Evolutionary conservation across 177 flowering plant genomes (phyloP).

Genomic region (Telopea speciosissima): DNA sequence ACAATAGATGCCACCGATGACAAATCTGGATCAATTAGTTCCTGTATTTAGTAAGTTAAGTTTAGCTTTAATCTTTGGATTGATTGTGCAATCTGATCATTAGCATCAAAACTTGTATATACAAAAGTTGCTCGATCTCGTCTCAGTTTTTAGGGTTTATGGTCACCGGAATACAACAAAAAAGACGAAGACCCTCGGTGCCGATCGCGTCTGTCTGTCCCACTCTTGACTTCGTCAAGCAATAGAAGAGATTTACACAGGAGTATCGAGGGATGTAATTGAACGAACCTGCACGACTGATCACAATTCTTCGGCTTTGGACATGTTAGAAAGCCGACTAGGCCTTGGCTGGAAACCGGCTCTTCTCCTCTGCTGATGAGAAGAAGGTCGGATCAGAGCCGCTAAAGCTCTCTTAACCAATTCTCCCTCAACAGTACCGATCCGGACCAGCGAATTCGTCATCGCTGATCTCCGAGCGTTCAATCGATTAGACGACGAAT

Average conservation of each 20-base stretch:
- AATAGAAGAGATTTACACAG: constrained; percentile 1
- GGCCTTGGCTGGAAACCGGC: constrained; percentile 47
- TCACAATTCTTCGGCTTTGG: constrained; percentile 28
- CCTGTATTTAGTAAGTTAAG: not conserved
- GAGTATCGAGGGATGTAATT: not conserved
- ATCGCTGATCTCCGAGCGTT: constrained; percentile 42
- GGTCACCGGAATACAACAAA: not conserved
- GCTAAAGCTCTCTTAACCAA: constrained; percentile 54
- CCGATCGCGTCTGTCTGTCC: not conserved
- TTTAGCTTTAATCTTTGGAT: not conserved
- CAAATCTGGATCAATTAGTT: not conserved
- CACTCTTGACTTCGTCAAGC: too few relatives aligned
- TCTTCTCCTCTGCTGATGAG: constrained; percentile 49
- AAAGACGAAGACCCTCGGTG: not conserved
- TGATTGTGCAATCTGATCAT: not conserved
- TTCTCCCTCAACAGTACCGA: constrained; percentile 75
- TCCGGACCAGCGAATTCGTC: constrained; percentile 71
- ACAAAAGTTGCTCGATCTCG: not conserved
- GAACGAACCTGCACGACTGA: constrained; percentile 15
- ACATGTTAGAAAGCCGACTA: constrained; percentile 60
- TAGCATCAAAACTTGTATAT: not conserved
- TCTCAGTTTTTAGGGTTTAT: not conserved
- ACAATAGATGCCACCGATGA: not conserved
- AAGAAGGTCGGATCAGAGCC: constrained; percentile 69
- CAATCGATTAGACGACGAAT: constrained; percentile 21